Conservation (phyloP, 257 asterid species). For the Agastache rugosa region DNA sequence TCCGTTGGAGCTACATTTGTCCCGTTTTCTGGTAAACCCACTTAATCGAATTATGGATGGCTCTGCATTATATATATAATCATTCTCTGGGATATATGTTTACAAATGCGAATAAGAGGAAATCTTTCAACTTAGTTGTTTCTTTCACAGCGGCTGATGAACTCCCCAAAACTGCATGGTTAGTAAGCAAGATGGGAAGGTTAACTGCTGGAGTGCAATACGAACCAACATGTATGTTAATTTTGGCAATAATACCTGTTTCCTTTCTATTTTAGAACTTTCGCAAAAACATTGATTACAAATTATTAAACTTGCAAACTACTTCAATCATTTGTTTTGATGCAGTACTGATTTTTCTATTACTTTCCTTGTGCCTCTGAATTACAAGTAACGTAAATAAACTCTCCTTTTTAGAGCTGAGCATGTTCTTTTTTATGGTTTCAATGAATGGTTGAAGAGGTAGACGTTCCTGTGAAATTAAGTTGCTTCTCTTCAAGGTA, state of each 20-base stretch:
- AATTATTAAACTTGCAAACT: conserved; percentile 11
- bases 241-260: not conserved
- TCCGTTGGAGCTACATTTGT: conserved; percentile 77
- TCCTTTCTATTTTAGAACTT: conserved; percentile 30
- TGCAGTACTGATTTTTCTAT: not conserved
- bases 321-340: not conserved
- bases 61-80: conserved; percentile 17
- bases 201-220: conserved; percentile 92
- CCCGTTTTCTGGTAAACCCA: conserved; percentile 67
- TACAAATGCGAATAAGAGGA: conserved; percentile 20
- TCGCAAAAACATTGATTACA: not conserved
- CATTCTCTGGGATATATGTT: not conserved
- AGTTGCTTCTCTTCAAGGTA: not conserved
- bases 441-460: conserved; percentile 21
- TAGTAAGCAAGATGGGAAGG: conserved; percentile 91
- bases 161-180: conserved; percentile 84
- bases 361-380: conserved; percentile 2
- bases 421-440: not conserved
- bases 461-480: conserved; percentile 1
- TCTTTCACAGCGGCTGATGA: conserved; percentile 55
- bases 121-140: conserved; percentile 26
- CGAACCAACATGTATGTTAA: conserved; percentile 76
- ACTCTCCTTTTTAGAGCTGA: not conserved
- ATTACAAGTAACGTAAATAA: not conserved
- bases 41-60: conserved; percentile 14